phyloP scores from a whole-genome alignment of 1,139 yeast species.

The Nakaseomyces glabratus region DNA sequence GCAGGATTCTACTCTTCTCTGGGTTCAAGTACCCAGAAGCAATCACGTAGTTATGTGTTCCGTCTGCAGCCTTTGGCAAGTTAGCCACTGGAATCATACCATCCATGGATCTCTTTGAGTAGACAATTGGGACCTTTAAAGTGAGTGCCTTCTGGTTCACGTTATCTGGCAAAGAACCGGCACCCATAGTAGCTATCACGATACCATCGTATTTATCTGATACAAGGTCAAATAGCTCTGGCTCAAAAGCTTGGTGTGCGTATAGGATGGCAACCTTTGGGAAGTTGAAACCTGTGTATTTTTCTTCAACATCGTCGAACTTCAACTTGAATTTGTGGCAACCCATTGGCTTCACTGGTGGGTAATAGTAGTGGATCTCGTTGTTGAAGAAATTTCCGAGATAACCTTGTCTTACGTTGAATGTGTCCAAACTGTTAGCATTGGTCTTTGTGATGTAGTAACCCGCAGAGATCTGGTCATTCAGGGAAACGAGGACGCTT shows the following conservation, averaged over 20 bases:
- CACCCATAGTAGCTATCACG: conserved; percentile 63
- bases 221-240: conserved; percentile 39
- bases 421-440: conserved; percentile 61
- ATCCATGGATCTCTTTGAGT: conserved; percentile 60
- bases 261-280: conserved; percentile 43
- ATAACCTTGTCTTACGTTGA: conserved; percentile 63
- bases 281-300: conserved; percentile 18
- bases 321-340: conserved; percentile 37
- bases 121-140: conserved; percentile 45
- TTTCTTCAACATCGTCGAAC: conserved; percentile 15
- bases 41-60: conserved; percentile 29
- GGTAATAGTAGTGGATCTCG: conserved; percentile 55
- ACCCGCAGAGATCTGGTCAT: conserved; percentile 61
- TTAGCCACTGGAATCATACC: conserved; percentile 49
- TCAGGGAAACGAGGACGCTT: conserved; percentile 55
- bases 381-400: conserved; percentile 61
- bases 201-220: conserved; percentile 42
- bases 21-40: conserved; percentile 66
- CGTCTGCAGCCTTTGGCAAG: conserved; percentile 31
- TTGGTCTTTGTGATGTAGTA: conserved; percentile 62
- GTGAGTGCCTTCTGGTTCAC: conserved; percentile 37
- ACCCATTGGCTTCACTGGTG: conserved; percentile 52
- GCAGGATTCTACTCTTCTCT: conserved; percentile 51
- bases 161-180: conserved; percentile 50
- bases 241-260: conserved; percentile 53